Percentiles rank a stretch among this genome's conserved stretches.
phyloP scores from a whole-genome alignment of 2,329 filamentous ascomycete species.

The Penicillium brasilianum region DNA sequence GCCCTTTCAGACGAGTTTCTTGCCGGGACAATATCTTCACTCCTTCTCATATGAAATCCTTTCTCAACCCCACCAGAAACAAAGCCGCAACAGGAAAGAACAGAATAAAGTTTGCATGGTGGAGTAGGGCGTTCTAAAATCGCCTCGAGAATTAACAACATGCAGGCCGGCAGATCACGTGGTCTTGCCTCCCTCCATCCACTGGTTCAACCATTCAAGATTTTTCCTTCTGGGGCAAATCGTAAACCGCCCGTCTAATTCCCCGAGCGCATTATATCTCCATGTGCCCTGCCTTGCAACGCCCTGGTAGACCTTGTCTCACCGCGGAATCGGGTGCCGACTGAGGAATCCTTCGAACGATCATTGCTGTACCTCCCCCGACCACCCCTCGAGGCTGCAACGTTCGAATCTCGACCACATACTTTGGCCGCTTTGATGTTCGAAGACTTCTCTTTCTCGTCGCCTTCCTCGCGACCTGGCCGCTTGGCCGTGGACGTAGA shows the following conservation, averaged over 20 bases:
- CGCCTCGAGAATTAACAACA: not conserved
- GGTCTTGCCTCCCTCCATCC: constrained; percentile 14
- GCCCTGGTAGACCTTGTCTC: constrained; percentile 12
- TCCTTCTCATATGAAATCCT: no score
- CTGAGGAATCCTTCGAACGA: constrained; percentile 10
- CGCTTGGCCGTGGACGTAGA: constrained; percentile 39
- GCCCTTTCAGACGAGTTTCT: not conserved
- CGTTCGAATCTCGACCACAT: not conserved
- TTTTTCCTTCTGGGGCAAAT: constrained; percentile 20
- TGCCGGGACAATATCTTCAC: not conserved
- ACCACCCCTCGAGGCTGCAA: not conserved
- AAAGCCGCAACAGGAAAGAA: not conserved
- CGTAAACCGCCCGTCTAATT: not conserved
- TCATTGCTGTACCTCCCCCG: not conserved
- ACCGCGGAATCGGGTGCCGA: constrained; percentile 20
- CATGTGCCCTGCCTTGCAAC: constrained; percentile 8
- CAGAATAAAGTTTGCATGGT: not conserved
- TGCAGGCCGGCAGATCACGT: constrained; percentile 12
- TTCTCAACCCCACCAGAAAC: not conserved
- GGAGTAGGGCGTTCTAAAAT: not conserved
- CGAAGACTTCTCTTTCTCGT: constrained; percentile 50
- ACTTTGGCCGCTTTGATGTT: constrained; percentile 38
- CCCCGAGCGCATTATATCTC: constrained; percentile 10
- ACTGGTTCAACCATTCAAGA: constrained; percentile 10
- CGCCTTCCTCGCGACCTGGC: constrained; percentile 40